Evolutionary conservation across 1,139 yeast species (phyloP).

Genomic region (Suhomyces wounanorum): DNA sequence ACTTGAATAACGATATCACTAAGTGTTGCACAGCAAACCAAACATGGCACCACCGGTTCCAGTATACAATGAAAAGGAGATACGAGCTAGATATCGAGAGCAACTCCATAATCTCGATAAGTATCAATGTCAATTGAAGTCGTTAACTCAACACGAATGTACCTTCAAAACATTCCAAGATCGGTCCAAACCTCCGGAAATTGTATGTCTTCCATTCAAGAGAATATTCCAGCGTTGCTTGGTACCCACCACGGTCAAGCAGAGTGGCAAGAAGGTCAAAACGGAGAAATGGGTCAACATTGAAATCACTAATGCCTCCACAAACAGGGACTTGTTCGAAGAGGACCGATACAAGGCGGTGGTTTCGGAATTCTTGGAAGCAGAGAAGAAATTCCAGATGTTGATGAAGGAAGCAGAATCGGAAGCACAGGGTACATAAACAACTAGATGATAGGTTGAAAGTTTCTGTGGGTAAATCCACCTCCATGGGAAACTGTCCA

Average conservation of each 20-base stretch:
- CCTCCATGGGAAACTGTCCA: background rate
- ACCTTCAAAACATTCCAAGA: constrained; percentile 37
- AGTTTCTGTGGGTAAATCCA: too few relatives aligned
- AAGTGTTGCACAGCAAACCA: background rate
- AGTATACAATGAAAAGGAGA: constrained; percentile 35
- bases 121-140: constrained; percentile 43
- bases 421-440: background rate
- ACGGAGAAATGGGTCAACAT: constrained; percentile 25
- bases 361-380: constrained; percentile 38
- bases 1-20: background rate
- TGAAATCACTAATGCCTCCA: constrained; percentile 42
- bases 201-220: constrained; percentile 56
- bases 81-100: constrained; percentile 28
- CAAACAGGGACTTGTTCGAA: constrained; percentile 36
- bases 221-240: constrained; percentile 53
- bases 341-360: constrained; percentile 27
- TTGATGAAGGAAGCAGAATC: constrained; percentile 32
- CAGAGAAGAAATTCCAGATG: constrained; percentile 40
- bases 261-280: constrained; percentile 28
- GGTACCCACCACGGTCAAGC: constrained; percentile 25
- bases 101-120: constrained; percentile 35
- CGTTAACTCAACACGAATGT: constrained; percentile 53
- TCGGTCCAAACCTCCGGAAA: constrained; percentile 35
- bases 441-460: background rate
- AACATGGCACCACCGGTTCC: constrained; percentile 53